Conservation (phyloP, 768 basidiomycete genomes). For the Chalciporus pseudorubinellus region DNA sequence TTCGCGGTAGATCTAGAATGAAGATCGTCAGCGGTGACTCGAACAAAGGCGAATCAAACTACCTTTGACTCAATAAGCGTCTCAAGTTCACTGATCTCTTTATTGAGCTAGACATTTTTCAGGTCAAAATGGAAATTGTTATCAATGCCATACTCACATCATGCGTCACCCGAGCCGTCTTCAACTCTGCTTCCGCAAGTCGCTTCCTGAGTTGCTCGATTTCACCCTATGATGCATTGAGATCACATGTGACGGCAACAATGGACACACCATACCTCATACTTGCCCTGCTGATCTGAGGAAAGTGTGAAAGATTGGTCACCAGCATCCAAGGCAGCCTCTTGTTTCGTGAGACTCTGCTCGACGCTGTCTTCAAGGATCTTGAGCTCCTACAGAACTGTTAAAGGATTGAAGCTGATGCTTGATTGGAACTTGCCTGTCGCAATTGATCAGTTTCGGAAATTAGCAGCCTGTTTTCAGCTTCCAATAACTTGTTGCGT, state of each 20-base stretch:
- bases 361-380: conserved; percentile 76
- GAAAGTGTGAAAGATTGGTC: conserved; percentile 13
- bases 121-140: not conserved
- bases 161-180: conserved; percentile 64
- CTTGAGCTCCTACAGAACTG: conserved; percentile 59
- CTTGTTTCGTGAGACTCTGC: conserved; percentile 52
- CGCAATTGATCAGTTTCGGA: conserved; percentile 62
- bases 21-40: conserved; percentile 4
- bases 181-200: conserved; percentile 68
- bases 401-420: not conserved
- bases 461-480: conserved; percentile 69
- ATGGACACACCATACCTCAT: conserved; percentile 46
- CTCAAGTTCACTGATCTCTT: conserved; percentile 91
- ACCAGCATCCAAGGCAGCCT: conserved; percentile 35
- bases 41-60: conserved; percentile 3
- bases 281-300: conserved; percentile 42
- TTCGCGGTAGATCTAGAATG: conserved; percentile 76
- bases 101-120: conserved; percentile 60
- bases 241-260: not conserved
- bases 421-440: conserved; percentile 44
- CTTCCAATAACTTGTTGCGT: conserved; percentile 66
- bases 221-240: conserved; percentile 46
- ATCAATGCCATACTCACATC: conserved; percentile 47
- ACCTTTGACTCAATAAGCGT: conserved; percentile 94
- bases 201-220: conserved; percentile 70